Base-by-base conservation (phyloP, 192 early-diverging fungal species). In the Podila clonocystis region DNA sequence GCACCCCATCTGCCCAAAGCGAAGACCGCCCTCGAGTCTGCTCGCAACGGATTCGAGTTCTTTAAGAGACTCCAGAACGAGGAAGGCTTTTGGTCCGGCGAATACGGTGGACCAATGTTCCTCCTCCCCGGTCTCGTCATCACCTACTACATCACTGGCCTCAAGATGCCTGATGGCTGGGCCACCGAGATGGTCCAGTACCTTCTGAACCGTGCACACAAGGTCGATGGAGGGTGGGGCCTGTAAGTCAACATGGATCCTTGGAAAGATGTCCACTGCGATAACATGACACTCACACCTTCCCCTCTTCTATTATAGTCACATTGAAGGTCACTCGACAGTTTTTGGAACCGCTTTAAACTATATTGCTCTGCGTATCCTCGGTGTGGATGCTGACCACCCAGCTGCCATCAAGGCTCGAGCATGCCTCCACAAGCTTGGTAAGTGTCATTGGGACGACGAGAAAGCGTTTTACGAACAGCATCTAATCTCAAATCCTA, bases 61-160 rank as follows among this genome's bases (percentile, higher is more conserved):
- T 96, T 91, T 75, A 87, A 90, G 67, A 84, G 86, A 24, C 88
- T 98, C 31, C 98, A 99, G 79, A 96, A 94, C 8, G 88, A 89
- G 38, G 96, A 97, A 34, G 98, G 98, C 8, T 97, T 98, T 86
- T 99, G 94, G 92, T 93, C 94, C 3, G 97, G 96, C 50, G 94
- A 96, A 65, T 98, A 98, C 85, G 97, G 95, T 68, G 98, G 98
- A 3, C 98, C 98, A 41, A 93, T 98, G 93, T 99, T 99, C 86
- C 82, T 98, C 50, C 90, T 96, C 33, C 96, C 97, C 19, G 98
- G 98, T 29, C 68, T 98, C 1, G 90, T 96, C 28, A 95, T 99
- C 64, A 83, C 92, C 57, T 92, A 94, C 86, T 96, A 98, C 79
- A 91, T 98, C 68, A 95, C 95, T 0, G 89, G 91, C 26, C 75